Evolutionary conservation across 805 yeast genomes (phyloP), one percentile per base, ranked within the genome.

Genomic region (Cyberlindnera petersonii): DNA sequence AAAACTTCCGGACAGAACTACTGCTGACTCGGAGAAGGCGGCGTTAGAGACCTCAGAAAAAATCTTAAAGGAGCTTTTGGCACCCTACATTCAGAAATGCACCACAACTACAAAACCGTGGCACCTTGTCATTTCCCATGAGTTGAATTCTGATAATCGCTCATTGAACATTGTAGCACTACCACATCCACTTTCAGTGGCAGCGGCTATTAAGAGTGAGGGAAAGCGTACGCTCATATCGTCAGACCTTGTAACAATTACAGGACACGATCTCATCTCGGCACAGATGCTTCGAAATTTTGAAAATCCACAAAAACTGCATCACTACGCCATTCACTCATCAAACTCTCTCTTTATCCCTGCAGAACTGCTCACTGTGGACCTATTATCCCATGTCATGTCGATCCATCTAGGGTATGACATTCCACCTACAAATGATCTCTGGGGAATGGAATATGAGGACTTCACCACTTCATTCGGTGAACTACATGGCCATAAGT

Each of bases 101-200:
- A 27, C 44, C 3, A 17, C 26, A 9, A 4, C 23, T 4, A 23
- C 23, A 18, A n/a, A n/a, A n/a, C n/a, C n/a, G n/a, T 36, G 40
- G 34, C 15, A 38, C n/a, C 18, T 46, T 6, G 20, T 14, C 9
- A 28, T 48, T 7, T 15, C 47, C 3, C 39, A 43, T 30, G 24
- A 27, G 0, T 9, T 43, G 15, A 14, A 22, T 5, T 17, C 33
- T 7, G 36, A 35, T 14, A 20, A 19, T 4, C 22, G 24, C 3
- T 23, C 31, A 1, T 16, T 50, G n/a, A 50, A 42, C n/a, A 17
- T 50, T 7, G 37, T 50, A 9, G 13, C 44, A 1, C 13, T 48
- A 2, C 55, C 55, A 27, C 55, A 50, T 33, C 53, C 55, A 9
- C 19, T 45, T 1, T 48, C 52, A 1, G 30, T 38, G 2, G 21